phyloP scores from a whole-genome alignment of 495 filamentous ascomycete genomes.

The Trichoderma virens region DNA sequence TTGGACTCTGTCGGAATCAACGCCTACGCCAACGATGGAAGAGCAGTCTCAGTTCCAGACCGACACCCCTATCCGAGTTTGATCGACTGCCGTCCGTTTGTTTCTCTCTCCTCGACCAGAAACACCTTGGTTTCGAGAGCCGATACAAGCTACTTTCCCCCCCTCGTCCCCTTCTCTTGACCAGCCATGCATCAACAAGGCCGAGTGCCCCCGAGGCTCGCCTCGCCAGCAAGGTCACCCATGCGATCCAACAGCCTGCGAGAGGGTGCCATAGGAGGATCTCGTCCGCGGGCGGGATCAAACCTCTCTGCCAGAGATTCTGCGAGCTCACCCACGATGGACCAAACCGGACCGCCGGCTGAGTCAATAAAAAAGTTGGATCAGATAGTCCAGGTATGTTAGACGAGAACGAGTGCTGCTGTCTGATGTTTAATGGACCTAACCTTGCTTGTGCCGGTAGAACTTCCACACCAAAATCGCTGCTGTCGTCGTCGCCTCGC shows the following conservation, averaged over 20 bases:
- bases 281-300: constrained; percentile 30
- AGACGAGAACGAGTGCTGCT: not conserved
- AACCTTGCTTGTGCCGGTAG: constrained; percentile 32
- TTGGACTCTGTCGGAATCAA: not conserved
- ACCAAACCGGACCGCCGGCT: constrained; percentile 40
- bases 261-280: constrained; percentile 45
- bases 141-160: not conserved
- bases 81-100: not conserved
- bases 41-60: constrained; percentile 9
- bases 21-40: constrained; percentile 10
- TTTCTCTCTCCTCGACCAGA: not conserved
- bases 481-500: constrained; percentile 72
- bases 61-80: constrained; percentile 9
- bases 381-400: constrained; percentile 79
- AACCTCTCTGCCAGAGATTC: constrained; percentile 29
- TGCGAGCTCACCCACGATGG: constrained; percentile 33
- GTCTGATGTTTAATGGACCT: not conserved
- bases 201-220: constrained; percentile 55
- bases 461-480: constrained; percentile 89
- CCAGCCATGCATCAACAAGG: constrained; percentile 75
- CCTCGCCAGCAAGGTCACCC: constrained; percentile 58
- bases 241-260: constrained; percentile 63
- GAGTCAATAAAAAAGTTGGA: constrained; percentile 70
- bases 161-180: constrained; percentile 11
- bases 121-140: constrained; percentile 1